Evolutionary conservation across 306 rosid species (phyloP).

Genomic region (Vachellia collinsii): DNA sequence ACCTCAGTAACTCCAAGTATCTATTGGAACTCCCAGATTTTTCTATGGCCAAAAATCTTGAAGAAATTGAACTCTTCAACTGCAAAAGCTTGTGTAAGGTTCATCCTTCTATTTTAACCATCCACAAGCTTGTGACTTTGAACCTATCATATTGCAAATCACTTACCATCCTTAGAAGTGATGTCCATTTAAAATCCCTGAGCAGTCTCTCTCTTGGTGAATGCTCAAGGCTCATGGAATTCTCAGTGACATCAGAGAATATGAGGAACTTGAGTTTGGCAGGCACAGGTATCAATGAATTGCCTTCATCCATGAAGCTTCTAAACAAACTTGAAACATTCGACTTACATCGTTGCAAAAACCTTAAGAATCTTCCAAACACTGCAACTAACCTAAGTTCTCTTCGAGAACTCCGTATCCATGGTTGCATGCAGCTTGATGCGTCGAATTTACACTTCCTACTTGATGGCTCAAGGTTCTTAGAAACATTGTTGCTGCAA

Average conservation of each 20-base stretch:
- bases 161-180: not conserved
- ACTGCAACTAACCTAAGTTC: not conserved
- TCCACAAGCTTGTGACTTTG: slow-evolving; percentile 14
- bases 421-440: slow-evolving; percentile 7
- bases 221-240: slow-evolving; percentile 16
- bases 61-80: not conserved
- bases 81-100: slow-evolving; percentile 7
- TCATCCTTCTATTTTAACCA: slow-evolving; percentile 16
- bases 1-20: slow-evolving; percentile 25
- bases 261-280: not conserved
- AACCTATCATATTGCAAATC: not conserved
- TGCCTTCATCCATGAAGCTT: slow-evolving; percentile 5
- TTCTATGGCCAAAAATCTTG: slow-evolving; percentile 8
- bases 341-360: not conserved
- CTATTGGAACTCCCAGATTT: slow-evolving; percentile 15
- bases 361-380: slow-evolving; percentile 6
- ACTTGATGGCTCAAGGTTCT: not conserved
- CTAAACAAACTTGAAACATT: slow-evolving; percentile 13
- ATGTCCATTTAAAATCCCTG: slow-evolving; percentile 14
- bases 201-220: not conserved
- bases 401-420: not conserved
- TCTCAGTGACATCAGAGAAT: slow-evolving; percentile 22
- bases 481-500: not conserved
- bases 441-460: not conserved
- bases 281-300: not conserved